A percentile compares a stretch with the other conserved stretches of the same genome.
Evolutionary conservation across 2,329 filamentous ascomycete genomes (phyloP).

Genomic region (Botrytis cinerea): DNA sequence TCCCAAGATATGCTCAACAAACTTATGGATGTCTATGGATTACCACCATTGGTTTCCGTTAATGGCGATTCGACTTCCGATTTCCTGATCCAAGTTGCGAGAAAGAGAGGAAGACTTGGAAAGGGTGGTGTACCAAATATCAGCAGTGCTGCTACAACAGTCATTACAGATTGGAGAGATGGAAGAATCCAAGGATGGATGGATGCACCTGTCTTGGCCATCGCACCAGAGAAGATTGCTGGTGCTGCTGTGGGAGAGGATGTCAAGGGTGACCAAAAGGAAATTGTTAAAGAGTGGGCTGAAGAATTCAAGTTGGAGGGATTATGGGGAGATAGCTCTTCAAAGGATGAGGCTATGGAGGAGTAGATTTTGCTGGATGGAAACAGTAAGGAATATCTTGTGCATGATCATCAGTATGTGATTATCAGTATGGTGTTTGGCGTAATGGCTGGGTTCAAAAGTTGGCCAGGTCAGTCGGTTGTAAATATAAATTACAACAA

Average conservation of each 20-base stretch:
- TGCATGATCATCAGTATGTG: constrained; percentile 15
- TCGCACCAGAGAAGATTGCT: constrained; percentile 45
- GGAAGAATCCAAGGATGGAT: constrained; percentile 93
- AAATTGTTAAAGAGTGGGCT: constrained; percentile 90
- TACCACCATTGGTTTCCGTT: constrained; percentile 72
- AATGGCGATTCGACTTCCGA: constrained; percentile 80
- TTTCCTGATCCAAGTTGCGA: constrained; percentile 91
- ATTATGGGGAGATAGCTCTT: constrained; percentile 71
- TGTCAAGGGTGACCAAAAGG: constrained; percentile 67
- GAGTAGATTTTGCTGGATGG: constrained; percentile 28
- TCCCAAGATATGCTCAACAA: constrained; percentile 75
- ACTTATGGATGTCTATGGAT: constrained; percentile 79
- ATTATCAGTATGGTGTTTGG: constrained; percentile 15
- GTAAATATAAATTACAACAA: background rate
- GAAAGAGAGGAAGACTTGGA: constrained; percentile 86
- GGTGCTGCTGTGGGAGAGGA: constrained; percentile 48
- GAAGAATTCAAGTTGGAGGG: constrained; percentile 94
- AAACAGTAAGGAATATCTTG: background rate
- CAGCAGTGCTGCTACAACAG: constrained; percentile 82
- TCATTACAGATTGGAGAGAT: constrained; percentile 96
- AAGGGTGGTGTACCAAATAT: constrained; percentile 90
- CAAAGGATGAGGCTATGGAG: constrained; percentile 37
- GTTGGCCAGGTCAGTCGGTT: constrained; percentile 13
- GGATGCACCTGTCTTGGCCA: constrained; percentile 68
- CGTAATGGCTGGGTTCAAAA: constrained; percentile 17